Evolutionary conservation across 768 basidiomycete genomes (phyloP).

Genomic region (Lactifluus volemus): DNA sequence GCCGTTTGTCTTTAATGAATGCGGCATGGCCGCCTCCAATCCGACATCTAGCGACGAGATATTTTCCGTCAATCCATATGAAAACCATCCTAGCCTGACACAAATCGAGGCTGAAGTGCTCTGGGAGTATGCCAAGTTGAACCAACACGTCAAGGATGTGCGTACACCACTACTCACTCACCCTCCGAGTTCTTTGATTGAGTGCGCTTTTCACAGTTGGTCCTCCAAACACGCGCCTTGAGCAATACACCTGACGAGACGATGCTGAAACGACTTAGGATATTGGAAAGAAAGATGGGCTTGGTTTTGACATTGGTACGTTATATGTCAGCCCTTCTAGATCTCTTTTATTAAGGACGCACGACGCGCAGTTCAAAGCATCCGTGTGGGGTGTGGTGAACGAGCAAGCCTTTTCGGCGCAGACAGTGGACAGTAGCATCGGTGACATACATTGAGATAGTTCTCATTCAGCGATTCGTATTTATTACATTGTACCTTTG

Average conservation of each 20-base stretch:
- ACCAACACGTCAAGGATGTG: conserved; percentile 72
- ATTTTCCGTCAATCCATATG: conserved; percentile 61
- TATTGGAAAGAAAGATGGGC: conserved; percentile 90
- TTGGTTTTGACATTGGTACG: conserved; percentile 85
- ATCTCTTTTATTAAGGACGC: neutral
- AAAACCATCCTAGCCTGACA: conserved; percentile 57
- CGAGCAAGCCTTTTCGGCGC: conserved; percentile 44
- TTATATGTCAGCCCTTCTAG: neutral
- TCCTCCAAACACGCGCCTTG: conserved; percentile 57
- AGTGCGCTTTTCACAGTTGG: conserved; percentile 36
- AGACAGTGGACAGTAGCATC: conserved; percentile 3
- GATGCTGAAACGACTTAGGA: conserved; percentile 65
- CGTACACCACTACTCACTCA: conserved; percentile 17
- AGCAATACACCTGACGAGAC: conserved; percentile 69
- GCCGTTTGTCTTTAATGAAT: too few species aligned
- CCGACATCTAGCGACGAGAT: conserved; percentile 26
- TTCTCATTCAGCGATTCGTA: neutral
- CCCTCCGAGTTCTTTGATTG: too few species aligned
- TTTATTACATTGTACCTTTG: conserved; percentile 9
- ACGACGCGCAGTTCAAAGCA: conserved; percentile 68
- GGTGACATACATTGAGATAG: conserved; percentile 8
- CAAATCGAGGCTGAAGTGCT: conserved; percentile 69
- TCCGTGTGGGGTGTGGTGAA: conserved; percentile 94
- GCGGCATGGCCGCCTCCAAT: neutral
- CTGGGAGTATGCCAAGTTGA: conserved; percentile 89